phyloP scores from a whole-genome alignment of 2,329 filamentous ascomycete species.

The Delphinella strobiligena region DNA sequence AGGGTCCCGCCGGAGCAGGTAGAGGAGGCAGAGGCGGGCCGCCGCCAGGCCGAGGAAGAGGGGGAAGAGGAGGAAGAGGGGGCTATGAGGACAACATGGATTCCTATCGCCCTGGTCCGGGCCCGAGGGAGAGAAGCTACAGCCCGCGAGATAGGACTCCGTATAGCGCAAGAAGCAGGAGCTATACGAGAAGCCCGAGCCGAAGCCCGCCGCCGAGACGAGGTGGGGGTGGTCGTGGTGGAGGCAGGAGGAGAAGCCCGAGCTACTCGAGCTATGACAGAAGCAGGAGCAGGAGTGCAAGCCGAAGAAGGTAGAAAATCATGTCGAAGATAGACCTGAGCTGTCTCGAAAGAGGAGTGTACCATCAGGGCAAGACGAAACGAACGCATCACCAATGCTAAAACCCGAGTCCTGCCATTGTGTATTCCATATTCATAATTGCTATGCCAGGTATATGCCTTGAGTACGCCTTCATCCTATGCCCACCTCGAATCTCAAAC shows the following conservation, averaged over 20 bases:
- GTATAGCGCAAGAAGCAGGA: slow-evolving; percentile 10
- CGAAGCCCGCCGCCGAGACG: slow-evolving; percentile 11
- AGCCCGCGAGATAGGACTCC: slow-evolving; percentile 11
- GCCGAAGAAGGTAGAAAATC: slow-evolving; percentile 15
- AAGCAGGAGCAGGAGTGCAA: slow-evolving; percentile 23
- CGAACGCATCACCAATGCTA: too few species aligned
- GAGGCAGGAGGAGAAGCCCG: slow-evolving; percentile 19
- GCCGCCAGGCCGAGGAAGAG: slow-evolving; percentile 18
- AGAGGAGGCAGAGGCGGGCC: slow-evolving; percentile 18
- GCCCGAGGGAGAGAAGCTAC: slow-evolving; percentile 7
- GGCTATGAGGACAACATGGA: slow-evolving; percentile 22
- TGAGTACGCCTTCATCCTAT: too few species aligned
- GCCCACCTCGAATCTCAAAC: neutral
- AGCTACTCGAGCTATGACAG: slow-evolving; percentile 19
- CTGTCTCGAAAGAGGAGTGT: too few species aligned
- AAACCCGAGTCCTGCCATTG: too few species aligned
- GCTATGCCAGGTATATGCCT: too few species aligned
- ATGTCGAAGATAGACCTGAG: too few species aligned
- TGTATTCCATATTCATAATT: too few species aligned
- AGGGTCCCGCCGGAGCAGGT: slow-evolving; percentile 19
- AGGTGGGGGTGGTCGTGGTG: slow-evolving; percentile 15
- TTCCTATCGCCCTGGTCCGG: slow-evolving; percentile 12
- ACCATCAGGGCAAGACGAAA: too few species aligned
- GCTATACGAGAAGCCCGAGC: slow-evolving; percentile 16
- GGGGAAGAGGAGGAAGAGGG: slow-evolving; percentile 24